phyloP scores from a whole-genome alignment of 1,284 basidiomycete species.

The Anthracocystis panici-leucophaei region DNA sequence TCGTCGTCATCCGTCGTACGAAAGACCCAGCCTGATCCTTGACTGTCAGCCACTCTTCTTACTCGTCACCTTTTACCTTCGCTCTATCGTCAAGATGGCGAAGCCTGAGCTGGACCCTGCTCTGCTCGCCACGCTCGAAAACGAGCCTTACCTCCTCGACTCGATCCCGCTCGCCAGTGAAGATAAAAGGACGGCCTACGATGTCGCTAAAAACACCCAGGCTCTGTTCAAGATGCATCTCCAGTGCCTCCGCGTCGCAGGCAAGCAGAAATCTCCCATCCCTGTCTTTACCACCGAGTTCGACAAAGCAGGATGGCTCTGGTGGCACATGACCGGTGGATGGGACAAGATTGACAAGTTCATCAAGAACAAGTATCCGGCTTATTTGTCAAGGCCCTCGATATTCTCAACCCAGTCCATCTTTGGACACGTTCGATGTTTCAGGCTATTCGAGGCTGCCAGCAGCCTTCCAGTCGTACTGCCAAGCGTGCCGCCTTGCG shows the following conservation, averaged over 20 bases:
- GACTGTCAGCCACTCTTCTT: neutral
- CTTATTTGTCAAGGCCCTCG: no score
- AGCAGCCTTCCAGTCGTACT: no score
- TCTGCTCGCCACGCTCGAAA: no score
- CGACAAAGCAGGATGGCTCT: neutral
- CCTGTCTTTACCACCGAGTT: no score
- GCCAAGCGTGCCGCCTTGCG: no score
- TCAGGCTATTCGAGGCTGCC: no score
- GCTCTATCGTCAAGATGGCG: neutral
- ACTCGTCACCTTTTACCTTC: neutral
- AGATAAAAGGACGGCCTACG: neutral
- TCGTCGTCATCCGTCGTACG: slow-evolving; percentile 6
- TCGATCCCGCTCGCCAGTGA: slow-evolving; percentile 2
- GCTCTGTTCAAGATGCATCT: neutral
- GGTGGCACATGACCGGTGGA: slow-evolving; percentile 2
- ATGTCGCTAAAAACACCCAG: slow-evolving; percentile 3
- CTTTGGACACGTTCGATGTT: no score
- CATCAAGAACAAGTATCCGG: neutral
- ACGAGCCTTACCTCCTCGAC: neutral
- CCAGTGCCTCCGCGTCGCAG: no score
- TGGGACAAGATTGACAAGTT: neutral
- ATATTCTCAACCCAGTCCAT: no score
- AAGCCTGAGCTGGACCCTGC: no score
- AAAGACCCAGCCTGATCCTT: no score
- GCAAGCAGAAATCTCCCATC: no score